These are phyloP conservation scores for Nemania sp. DNA, from an alignment of 2,329 filamentous ascomycete genomes.

Conservation along the genomic window DNA sequence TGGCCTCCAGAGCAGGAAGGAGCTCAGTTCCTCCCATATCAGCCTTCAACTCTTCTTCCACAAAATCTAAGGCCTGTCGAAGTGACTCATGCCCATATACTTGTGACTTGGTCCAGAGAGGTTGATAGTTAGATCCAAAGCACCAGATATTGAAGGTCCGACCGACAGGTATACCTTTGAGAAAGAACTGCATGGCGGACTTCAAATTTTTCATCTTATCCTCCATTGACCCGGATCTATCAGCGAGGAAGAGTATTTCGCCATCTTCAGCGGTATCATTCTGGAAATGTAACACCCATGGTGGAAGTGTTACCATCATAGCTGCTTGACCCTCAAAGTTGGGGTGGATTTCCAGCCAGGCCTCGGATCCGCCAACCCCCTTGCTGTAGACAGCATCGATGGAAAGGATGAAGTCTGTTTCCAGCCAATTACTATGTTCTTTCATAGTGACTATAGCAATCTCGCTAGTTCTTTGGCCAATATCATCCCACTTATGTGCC, in stretches of 20 bases:
- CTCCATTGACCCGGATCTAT: slow-evolving; percentile 47
- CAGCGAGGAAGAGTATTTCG: slow-evolving; percentile 29
- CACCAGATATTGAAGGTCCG: slow-evolving; percentile 54
- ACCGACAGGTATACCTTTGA: slow-evolving; percentile 56
- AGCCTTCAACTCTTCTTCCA: slow-evolving; percentile 45
- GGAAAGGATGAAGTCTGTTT: slow-evolving; percentile 37
- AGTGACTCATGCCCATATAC: slow-evolving; percentile 44
- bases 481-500: slow-evolving; percentile 21
- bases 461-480: background rate
- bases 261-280: slow-evolving; percentile 4
- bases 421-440: slow-evolving; percentile 21
- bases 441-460: slow-evolving; percentile 20
- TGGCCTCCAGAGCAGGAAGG: slow-evolving; percentile 50
- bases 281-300: slow-evolving; percentile 19
- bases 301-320: slow-evolving; percentile 37
- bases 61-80: slow-evolving; percentile 46
- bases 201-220: slow-evolving; percentile 53
- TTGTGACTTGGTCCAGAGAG: slow-evolving; percentile 23
- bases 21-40: slow-evolving; percentile 61
- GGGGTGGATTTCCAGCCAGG: slow-evolving; percentile 36
- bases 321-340: slow-evolving; percentile 31
- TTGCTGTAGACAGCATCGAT: slow-evolving; percentile 25
- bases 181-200: slow-evolving; percentile 58
- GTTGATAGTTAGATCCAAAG: slow-evolving; percentile 48
- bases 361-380: slow-evolving; percentile 23